phyloP scores from a whole-genome alignment of 768 basidiomycete genomes.

The Collybia nuda region DNA sequence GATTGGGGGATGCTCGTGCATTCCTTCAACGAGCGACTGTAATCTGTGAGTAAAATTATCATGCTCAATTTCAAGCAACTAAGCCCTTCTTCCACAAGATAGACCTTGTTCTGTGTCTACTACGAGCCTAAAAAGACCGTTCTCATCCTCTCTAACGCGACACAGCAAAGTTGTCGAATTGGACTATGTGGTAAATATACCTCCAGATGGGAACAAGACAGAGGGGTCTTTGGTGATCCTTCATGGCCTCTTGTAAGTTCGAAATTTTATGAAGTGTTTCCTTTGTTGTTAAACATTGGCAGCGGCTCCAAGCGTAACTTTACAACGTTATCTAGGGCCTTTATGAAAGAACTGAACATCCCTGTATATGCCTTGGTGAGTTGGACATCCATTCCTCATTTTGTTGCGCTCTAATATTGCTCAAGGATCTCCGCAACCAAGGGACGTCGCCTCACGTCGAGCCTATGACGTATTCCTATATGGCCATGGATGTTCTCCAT shows the following conservation, averaged over 20 bases:
- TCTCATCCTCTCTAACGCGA: not conserved
- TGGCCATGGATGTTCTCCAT: slow-evolving; percentile 76
- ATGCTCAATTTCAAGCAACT: no score
- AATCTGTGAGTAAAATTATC: no score
- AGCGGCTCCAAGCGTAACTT: slow-evolving; percentile 89
- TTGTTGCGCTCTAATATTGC: not conserved
- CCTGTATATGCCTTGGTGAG: slow-evolving; percentile 67
- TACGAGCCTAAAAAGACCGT: not conserved
- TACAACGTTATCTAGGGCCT: slow-evolving; percentile 70
- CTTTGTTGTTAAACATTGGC: not conserved
- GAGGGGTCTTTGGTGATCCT: slow-evolving; percentile 51
- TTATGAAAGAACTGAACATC: slow-evolving; percentile 54
- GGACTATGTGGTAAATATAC: slow-evolving; percentile 14
- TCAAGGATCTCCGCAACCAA: slow-evolving; percentile 71
- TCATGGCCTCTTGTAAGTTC: slow-evolving; percentile 58
- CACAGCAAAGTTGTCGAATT: slow-evolving; percentile 11
- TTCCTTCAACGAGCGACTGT: no score
- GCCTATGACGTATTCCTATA: slow-evolving; percentile 69
- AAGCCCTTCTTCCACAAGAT: no score
- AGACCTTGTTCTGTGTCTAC: no score
- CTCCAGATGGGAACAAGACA: slow-evolving; percentile 20
- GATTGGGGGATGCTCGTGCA: no score
- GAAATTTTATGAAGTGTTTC: not conserved
- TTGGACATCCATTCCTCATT: not conserved
- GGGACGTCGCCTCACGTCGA: slow-evolving; percentile 71